Evolutionary conservation across 179 eudicot genomes (phyloP).

Genomic region (Patellifolia procumbens): DNA sequence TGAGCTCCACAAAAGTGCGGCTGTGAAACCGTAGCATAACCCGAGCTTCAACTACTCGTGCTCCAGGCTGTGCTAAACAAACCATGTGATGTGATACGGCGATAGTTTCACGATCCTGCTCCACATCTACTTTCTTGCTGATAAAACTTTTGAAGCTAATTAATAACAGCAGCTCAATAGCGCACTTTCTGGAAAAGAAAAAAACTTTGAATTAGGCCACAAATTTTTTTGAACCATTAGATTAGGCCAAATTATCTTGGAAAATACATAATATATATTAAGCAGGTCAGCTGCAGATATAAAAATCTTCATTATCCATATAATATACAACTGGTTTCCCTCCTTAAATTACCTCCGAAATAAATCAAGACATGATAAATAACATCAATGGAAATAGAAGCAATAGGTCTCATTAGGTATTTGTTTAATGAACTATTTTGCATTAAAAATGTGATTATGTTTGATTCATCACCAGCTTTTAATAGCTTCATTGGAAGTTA

Average conservation of each 20-base stretch:
- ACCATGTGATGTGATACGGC: background rate
- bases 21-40: background rate
- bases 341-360: no score
- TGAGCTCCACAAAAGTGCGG: background rate
- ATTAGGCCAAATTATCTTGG: background rate
- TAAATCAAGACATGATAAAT: no score
- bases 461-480: no score
- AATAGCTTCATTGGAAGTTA: no score
- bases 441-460: no score
- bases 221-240: no score
- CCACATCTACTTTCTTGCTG: slow-evolving; percentile 1
- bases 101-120: background rate
- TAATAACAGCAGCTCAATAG: background rate
- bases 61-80: background rate
- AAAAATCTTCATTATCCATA: background rate
- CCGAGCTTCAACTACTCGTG: background rate
- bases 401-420: no score
- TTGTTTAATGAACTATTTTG: no score
- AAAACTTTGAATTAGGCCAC: background rate
- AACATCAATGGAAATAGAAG: no score
- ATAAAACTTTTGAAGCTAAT: background rate
- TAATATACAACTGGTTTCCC: no score
- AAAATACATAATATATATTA: background rate
- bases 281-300: background rate
- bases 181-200: background rate